These are phyloP conservation scores for Wickerhamomyces pijperi DNA, from an alignment of 805 yeast genomes.

Conservation along the genomic window DNA sequence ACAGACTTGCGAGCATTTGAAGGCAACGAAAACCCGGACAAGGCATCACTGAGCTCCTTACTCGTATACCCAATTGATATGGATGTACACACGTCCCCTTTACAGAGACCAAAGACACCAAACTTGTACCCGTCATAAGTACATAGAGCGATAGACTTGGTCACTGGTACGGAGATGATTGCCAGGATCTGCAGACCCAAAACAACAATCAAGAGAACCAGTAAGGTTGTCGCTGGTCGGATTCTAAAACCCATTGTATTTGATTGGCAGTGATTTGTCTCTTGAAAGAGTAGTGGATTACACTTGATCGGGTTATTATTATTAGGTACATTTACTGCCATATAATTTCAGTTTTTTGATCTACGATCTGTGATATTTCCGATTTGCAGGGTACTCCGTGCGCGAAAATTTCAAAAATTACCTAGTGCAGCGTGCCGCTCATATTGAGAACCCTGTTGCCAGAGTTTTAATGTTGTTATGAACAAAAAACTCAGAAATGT, in stretches of 20 bases:
- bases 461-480: no score
- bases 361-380: no score
- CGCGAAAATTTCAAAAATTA: no score
- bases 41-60: slow-evolving; percentile 19
- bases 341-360: no score
- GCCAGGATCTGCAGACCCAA: slow-evolving; percentile 49
- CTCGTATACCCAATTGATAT: slow-evolving; percentile 33
- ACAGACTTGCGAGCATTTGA: slow-evolving; percentile 47
- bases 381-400: no score
- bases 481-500: no score
- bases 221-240: slow-evolving; percentile 24
- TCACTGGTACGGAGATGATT: slow-evolving; percentile 50
- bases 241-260: slow-evolving; percentile 17
- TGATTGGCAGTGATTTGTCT: no score
- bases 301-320: no score
- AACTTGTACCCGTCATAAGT: slow-evolving; percentile 37
- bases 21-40: slow-evolving; percentile 38
- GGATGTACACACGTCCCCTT: slow-evolving; percentile 25
- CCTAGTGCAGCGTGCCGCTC: no score
- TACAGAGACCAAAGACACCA: slow-evolving; percentile 67
- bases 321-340: no score
- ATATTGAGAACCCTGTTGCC: no score
- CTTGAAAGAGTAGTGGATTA: no score
- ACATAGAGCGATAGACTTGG: slow-evolving; percentile 36
- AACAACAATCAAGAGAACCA: slow-evolving; percentile 33